These are phyloP conservation scores for grape (Vitis vinifera) DNA, from an alignment of 164 flowering plant genomes.

Conservation along the genomic window DNA sequence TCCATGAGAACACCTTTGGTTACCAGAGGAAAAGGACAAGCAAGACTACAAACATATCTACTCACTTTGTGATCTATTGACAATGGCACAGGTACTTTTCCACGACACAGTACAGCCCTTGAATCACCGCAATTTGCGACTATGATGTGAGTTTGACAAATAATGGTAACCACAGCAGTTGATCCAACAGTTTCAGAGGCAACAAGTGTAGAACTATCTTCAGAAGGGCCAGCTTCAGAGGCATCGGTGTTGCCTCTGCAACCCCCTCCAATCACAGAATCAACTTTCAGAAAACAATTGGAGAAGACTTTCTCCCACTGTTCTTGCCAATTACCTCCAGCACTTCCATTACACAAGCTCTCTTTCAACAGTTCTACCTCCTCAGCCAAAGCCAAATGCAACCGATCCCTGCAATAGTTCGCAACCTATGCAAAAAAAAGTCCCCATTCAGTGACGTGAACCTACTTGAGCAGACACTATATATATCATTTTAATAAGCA, in stretches of 20 bases:
- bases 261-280: slow-evolving; percentile 60
- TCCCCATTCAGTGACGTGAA: neutral
- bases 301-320: slow-evolving; percentile 56
- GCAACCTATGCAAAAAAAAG: slow-evolving; percentile 54
- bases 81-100: slow-evolving; percentile 54
- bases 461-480: too few relatives aligned
- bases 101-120: slow-evolving; percentile 59
- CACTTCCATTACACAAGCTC: slow-evolving; percentile 17
- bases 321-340: slow-evolving; percentile 27
- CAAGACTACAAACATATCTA: too few relatives aligned
- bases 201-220: slow-evolving; percentile 26
- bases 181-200: slow-evolving; percentile 69
- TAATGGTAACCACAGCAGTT: slow-evolving; percentile 57
- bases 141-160: slow-evolving; percentile 52
- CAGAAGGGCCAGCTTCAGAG: too few relatives aligned
- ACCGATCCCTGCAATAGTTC: slow-evolving; percentile 64
- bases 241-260: neutral
- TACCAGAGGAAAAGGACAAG: too few relatives aligned
- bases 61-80: slow-evolving; percentile 83
- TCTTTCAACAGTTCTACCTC: slow-evolving; percentile 45
- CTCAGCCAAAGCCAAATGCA: slow-evolving; percentile 68
- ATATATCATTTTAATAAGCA: too few relatives aligned
- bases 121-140: slow-evolving; percentile 75
- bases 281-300: slow-evolving; percentile 65
- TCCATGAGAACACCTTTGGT: neutral